Evolutionary conservation across 2,329 filamentous ascomycete species (phyloP), one percentile per base, ranked within the genome.

Genomic region (Salinomyces thailandicus): DNA sequence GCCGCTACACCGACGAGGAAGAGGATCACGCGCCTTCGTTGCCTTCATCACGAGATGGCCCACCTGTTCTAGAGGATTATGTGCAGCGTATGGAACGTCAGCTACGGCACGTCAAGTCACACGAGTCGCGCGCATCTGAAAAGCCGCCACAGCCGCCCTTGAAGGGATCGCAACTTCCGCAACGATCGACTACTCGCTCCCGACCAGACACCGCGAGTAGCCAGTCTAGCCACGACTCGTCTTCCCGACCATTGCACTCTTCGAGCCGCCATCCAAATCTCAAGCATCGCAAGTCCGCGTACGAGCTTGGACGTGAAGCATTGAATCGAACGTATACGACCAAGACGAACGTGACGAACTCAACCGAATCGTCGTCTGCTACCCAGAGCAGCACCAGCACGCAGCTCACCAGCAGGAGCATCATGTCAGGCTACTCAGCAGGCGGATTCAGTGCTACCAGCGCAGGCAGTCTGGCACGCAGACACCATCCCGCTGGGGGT

Each of bases 381-480:
- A 58, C 77, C 34, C 77, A 79, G 46, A 87, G 80, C 48, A 76
- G 75, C 45, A 75, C 72, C 27, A 84, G 79, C 45, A 87, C 82
- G 1, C 77, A 83, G 48, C 78, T 77, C 56, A 95, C 85, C 12
- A 78, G 80, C 49, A 77, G 81, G 50, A 96, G 85, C 52, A 61
- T 98, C 29, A 95, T 95, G 89, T 96, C 89, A 58, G 91, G 89
- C 3, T 72, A 76, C 35, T 96, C 91, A 36, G 91, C 91, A 0
- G 79, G 87, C 34, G 89, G 75, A 9, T 85, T 95, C 61, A 96
- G 89, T 58, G 84, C 86, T 34, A 96, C 91, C 12, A 96, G 91
- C 61, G 91, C 91, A 12, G 91, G 87, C 36, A 96, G 89, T 61
- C 76, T 93, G 46, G 87, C 86, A 18, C 77, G 87, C 43, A 82